Percentiles rank a stretch among this genome's conserved stretches.
Conservation (phyloP, 768 basidiomycete genomes). For the Suillus clintonianus region DNA sequence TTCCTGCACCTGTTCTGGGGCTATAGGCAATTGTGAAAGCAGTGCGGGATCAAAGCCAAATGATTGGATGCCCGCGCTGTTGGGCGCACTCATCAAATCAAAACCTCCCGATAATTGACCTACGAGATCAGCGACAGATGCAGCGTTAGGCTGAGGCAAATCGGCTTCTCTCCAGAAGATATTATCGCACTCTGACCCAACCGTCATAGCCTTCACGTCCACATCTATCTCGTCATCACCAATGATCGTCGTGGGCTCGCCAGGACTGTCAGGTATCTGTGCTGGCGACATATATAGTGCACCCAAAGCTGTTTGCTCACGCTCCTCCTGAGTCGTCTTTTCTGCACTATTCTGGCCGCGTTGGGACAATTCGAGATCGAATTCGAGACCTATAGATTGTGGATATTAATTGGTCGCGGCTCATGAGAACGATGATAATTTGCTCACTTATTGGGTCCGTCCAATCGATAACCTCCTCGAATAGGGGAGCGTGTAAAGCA, state of each 20-base stretch:
- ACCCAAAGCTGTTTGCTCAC: constrained; percentile 75
- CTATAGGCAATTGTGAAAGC: constrained; percentile 44
- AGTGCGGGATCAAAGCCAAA: constrained; percentile 45
- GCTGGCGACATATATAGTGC: constrained; percentile 71
- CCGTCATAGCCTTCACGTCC: constrained; percentile 63
- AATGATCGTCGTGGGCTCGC: constrained; percentile 61
- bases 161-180: constrained; percentile 59
- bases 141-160: constrained; percentile 26
- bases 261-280: constrained; percentile 79
- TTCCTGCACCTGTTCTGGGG: constrained; percentile 65
- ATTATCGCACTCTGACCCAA: constrained; percentile 66
- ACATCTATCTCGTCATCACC: constrained; percentile 71
- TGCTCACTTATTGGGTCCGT: constrained; percentile 77
- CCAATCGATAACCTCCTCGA: constrained; percentile 89
- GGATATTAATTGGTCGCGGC: constrained; percentile 17
- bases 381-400: constrained; percentile 64
- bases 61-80: constrained; percentile 31
- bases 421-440: constrained; percentile 17
- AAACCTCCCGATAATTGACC: constrained; percentile 56
- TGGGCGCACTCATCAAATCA: constrained; percentile 41
- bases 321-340: constrained; percentile 68
- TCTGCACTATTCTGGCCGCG: constrained; percentile 74
- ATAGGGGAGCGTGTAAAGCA: constrained; percentile 77
- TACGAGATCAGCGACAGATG: constrained; percentile 71
- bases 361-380: constrained; percentile 50